These are phyloP conservation scores for Psidium friedrichsthalianum DNA, from an alignment of 345 rosid genomes.

Conservation along the genomic window DNA sequence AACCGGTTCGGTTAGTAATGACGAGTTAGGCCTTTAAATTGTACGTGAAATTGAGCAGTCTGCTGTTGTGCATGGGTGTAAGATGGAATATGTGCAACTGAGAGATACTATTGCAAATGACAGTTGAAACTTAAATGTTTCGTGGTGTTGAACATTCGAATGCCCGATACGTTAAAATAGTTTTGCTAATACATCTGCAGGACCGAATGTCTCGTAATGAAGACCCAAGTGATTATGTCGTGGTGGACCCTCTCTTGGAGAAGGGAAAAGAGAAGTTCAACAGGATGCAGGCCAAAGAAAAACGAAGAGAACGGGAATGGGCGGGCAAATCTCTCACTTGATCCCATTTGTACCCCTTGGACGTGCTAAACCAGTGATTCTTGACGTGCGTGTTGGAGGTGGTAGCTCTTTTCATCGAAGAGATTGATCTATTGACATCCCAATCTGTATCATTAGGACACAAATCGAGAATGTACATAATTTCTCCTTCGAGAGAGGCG, in stretches of 20 bases:
- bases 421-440: background rate
- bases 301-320: conserved; percentile 79
- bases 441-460: background rate
- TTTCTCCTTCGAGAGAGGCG: background rate
- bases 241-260: conserved; percentile 86
- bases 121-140: background rate
- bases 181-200: conserved; percentile 28
- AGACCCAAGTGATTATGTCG: conserved; percentile 76
- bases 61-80: background rate
- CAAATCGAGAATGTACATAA: background rate
- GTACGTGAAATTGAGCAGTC: background rate
- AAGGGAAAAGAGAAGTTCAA: conserved; percentile 97
- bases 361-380: background rate
- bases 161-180: background rate
- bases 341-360: conserved; percentile 1
- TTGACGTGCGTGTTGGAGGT: background rate
- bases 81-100: background rate
- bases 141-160: background rate
- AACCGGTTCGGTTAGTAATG: background rate
- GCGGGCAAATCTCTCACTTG: conserved; percentile 87
- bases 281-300: conserved; percentile 83
- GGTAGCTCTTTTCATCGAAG: background rate
- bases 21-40: background rate
- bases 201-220: conserved; percentile 71
- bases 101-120: background rate